Conservation (phyloP, 192 early-diverging fungal species). For the Mycoemilia scoparia region DNA sequence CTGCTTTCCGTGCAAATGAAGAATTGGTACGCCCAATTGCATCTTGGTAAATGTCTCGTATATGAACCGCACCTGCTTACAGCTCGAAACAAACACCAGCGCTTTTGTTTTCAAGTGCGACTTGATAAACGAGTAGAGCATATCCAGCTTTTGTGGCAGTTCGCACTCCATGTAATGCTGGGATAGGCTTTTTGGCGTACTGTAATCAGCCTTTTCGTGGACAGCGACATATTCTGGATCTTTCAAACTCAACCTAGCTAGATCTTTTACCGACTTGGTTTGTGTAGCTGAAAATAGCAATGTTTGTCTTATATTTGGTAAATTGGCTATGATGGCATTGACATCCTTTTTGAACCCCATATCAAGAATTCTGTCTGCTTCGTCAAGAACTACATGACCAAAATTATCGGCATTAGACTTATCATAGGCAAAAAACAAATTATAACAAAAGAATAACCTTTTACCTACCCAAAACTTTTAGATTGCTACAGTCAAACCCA, state of each 20-base stretch:
- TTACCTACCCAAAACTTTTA: slow-evolving; percentile 54
- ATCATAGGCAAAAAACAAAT: background rate
- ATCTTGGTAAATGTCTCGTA: slow-evolving; percentile 91
- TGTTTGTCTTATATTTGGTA: slow-evolving; percentile 77
- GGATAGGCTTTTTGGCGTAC: slow-evolving; percentile 63
- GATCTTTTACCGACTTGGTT: slow-evolving; percentile 86
- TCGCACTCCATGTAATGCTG: slow-evolving; percentile 78
- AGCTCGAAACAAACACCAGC: slow-evolving; percentile 86
- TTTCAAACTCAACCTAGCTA: slow-evolving; percentile 74
- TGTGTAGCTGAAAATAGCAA: slow-evolving; percentile 95
- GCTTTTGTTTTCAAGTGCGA: slow-evolving; percentile 80
- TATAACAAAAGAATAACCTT: too few species aligned
- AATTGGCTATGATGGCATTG: slow-evolving; percentile 65
- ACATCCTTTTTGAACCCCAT: slow-evolving; percentile 69
- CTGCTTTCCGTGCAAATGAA: slow-evolving; percentile 93
- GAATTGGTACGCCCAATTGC: slow-evolving; percentile 76
- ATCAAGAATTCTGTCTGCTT: slow-evolving; percentile 73
- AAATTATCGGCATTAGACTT: slow-evolving; percentile 1
- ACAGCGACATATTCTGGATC: slow-evolving; percentile 92
- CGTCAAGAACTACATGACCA: slow-evolving; percentile 73
- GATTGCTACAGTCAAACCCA: slow-evolving; percentile 69
- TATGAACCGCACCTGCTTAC: slow-evolving; percentile 91
- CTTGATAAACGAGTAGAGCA: slow-evolving; percentile 86
- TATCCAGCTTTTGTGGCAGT: slow-evolving; percentile 80
- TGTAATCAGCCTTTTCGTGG: slow-evolving; percentile 59